Conservation (phyloP, 2,329 filamentous ascomycete species). For the Epichloe brachyelytri region DNA sequence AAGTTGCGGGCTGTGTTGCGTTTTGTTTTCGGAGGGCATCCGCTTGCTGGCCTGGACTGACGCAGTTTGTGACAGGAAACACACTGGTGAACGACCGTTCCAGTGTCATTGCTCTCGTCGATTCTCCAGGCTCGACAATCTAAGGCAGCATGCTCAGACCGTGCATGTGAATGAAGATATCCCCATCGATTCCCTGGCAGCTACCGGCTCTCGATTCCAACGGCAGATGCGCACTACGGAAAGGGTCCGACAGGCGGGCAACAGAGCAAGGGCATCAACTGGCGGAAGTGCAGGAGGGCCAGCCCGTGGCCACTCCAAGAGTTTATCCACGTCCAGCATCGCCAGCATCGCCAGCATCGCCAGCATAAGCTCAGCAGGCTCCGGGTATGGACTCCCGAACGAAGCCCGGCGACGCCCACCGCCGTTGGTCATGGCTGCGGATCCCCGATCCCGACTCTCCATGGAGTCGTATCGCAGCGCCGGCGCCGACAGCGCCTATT, state of each 20-base stretch:
- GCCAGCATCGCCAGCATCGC: slow-evolving; percentile 67
- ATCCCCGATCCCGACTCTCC: slow-evolving; percentile 52
- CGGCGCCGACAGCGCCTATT: slow-evolving; percentile 49
- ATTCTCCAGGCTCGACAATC: slow-evolving; percentile 88
- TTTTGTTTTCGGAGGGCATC: background rate
- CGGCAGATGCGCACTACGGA: slow-evolving; percentile 75
- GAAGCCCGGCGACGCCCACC: slow-evolving; percentile 63
- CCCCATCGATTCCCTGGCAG: slow-evolving; percentile 81
- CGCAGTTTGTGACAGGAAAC: slow-evolving; percentile 50
- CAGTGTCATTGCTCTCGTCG: slow-evolving; percentile 88
- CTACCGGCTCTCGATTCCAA: slow-evolving; percentile 83
- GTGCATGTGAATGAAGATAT: slow-evolving; percentile 98
- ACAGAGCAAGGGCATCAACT: slow-evolving; percentile 64
- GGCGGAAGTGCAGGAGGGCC: slow-evolving; percentile 59
- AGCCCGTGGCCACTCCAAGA: slow-evolving; percentile 70
- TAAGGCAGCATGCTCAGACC: slow-evolving; percentile 92
- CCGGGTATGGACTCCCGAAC: slow-evolving; percentile 51
- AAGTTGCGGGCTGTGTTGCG: too few species aligned
- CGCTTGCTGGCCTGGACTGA: background rate
- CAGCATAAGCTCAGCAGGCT: slow-evolving; percentile 54
- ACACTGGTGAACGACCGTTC: slow-evolving; percentile 93
- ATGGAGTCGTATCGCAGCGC: slow-evolving; percentile 56
- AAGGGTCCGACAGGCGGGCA: slow-evolving; percentile 59
- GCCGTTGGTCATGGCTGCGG: slow-evolving; percentile 69
- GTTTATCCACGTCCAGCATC: slow-evolving; percentile 77